phyloP scores from a whole-genome alignment of 371 early-diverging fungal genomes.

The Fennellomyces sp. region DNA sequence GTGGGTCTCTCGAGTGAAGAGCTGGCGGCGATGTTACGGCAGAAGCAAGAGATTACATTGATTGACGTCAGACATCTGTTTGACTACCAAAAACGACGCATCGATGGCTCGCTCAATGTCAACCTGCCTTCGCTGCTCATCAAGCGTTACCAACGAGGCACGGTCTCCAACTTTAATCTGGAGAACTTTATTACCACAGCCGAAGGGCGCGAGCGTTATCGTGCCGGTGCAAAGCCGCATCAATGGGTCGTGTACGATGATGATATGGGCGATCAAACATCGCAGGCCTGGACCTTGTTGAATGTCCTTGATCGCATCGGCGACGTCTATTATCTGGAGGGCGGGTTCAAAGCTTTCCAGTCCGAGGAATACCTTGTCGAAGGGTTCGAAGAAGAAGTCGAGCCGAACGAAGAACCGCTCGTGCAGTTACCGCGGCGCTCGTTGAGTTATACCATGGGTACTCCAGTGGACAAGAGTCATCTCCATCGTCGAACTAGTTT shows the following conservation, averaged over 20 bases:
- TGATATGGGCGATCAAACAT: conserved; percentile 52
- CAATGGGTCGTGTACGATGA: conserved; percentile 61
- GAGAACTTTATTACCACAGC: conserved; percentile 68
- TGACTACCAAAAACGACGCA: conserved; percentile 42
- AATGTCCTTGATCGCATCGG: conserved; percentile 52
- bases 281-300: conserved; percentile 67
- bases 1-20: conserved; percentile 25
- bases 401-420: conserved; percentile 1
- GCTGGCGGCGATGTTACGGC: conserved; percentile 15
- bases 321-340: conserved; percentile 31
- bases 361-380: conserved; percentile 8
- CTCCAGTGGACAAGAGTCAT: conserved; percentile 21
- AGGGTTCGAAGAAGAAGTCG: conserved; percentile 13
- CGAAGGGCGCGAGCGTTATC: conserved; percentile 54
- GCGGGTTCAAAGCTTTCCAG: conserved; percentile 40
- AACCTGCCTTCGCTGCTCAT: conserved; percentile 64
- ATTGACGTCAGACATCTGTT: conserved; percentile 53
- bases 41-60: conserved; percentile 22
- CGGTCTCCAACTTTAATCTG: conserved; percentile 59
- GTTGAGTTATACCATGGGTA: conserved; percentile 45
- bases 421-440: conserved; percentile 42
- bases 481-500: conserved; percentile 42
- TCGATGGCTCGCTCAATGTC: conserved; percentile 57
- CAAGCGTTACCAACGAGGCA: conserved; percentile 62
- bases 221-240: not conserved